Percentiles rank a stretch among this genome's conserved stretches.
phyloP scores from a whole-genome alignment of 2,329 filamentous ascomycete genomes.

The Sporothrix variecibatus region DNA sequence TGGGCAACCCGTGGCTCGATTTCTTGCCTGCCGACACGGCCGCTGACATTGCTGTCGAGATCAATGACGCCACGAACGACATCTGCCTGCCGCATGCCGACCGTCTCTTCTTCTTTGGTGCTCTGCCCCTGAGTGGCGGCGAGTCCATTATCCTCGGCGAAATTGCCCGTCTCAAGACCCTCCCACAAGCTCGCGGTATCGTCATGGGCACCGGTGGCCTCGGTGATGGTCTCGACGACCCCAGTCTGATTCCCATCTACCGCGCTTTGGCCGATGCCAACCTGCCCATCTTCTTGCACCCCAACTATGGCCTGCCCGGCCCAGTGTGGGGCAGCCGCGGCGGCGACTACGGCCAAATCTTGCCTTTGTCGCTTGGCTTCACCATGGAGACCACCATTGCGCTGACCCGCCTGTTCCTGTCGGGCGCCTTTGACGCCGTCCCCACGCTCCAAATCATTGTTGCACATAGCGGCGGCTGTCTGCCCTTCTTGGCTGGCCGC shows the following conservation, averaged over 20 bases:
- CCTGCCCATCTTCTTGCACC: slow-evolving; percentile 76
- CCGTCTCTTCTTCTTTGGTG: slow-evolving; percentile 75
- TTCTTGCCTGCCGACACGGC: slow-evolving; percentile 67
- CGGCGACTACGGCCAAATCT: slow-evolving; percentile 75
- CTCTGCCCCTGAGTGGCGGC: slow-evolving; percentile 71
- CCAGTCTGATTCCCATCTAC: slow-evolving; percentile 67
- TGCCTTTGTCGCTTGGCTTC: slow-evolving; percentile 78
- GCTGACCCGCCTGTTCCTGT: slow-evolving; percentile 76
- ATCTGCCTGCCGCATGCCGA: slow-evolving; percentile 66
- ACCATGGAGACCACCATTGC: slow-evolving; percentile 87
- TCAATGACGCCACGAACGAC: slow-evolving; percentile 74
- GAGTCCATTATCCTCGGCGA: slow-evolving; percentile 62
- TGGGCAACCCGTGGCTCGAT: slow-evolving; percentile 88
- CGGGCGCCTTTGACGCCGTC: slow-evolving; percentile 75
- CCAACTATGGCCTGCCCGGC: slow-evolving; percentile 79
- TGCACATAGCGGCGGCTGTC: slow-evolving; percentile 79
- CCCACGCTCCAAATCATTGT: slow-evolving; percentile 68
- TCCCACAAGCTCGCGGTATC: slow-evolving; percentile 71
- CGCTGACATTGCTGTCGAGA: slow-evolving; percentile 60
- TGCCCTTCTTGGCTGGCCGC: slow-evolving; percentile 79
- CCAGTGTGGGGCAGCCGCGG: slow-evolving; percentile 71
- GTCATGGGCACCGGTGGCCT: slow-evolving; percentile 81
- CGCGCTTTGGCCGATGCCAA: slow-evolving; percentile 62
- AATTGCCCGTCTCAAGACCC: slow-evolving; percentile 60
- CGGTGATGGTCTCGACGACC: slow-evolving; percentile 75